Base-by-base conservation (phyloP, 2,329 filamentous ascomycete genomes). In the Remersonia thermophila region DNA sequence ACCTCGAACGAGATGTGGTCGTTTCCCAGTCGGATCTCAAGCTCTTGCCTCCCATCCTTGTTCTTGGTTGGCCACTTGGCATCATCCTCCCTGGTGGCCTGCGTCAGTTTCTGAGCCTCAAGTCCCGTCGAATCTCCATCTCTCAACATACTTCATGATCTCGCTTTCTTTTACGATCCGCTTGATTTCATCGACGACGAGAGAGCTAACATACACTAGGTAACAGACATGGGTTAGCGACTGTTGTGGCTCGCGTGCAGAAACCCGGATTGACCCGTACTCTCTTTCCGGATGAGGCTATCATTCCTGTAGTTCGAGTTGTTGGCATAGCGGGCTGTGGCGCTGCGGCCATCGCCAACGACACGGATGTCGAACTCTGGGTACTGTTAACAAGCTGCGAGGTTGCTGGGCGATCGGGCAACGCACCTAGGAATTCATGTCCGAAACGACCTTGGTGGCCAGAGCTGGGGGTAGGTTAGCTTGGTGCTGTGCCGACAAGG, bases 251-350 rank as follows among this genome's bases (percentile, higher is more conserved):
- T 23, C 20, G 20, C 20, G 9, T 9, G 5, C 9, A 9, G n/a
- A 12, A 10, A 15, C 27, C 20, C 20, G 16, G 23, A 13, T 14
- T 12, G 10, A 8, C 3, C 60, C 86, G 50, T 68, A 95, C 91
- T 98, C 68, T 98, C 91, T 87, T 98, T 98, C 47, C 91, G 82
- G 55, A 98, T 98, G 50, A 98, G 67, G 45, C 87, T 95, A 58
- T 98, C 91, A 62, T 98, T 98, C 54, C 91, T 80, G 65, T 98
- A 98, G 64, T 98, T 98, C 39, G 89, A 96, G 62, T 98, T 98
- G 70, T 98, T 98, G 46, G 91, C 91, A 63, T 98, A 98, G 61
- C 91, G 80, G 23, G 89, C 86, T 35, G 91, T 83, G 7, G 91
- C 91, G 56, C 87, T 95, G 43, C 84, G 77, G 35, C 91, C 91